Evolutionary conservation across 306 rosid genomes (phyloP), one percentile per base, ranked within the genome.

Genomic region (Vigna radiata): DNA sequence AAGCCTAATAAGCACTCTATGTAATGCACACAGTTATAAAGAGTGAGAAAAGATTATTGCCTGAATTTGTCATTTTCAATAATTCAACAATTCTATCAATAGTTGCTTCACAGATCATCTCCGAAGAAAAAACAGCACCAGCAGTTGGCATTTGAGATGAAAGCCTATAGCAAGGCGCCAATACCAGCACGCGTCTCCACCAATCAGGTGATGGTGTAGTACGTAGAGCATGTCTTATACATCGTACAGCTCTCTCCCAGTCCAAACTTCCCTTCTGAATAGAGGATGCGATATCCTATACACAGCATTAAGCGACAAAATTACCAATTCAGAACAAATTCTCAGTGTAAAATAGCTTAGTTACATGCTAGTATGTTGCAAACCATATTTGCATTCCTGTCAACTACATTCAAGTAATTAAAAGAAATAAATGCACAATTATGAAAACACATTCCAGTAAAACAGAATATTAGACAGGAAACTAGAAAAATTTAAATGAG

Each of bases 171-270:
- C 88, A 78, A 55, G 96, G 90, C 83, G 95, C 97, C 21, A 92
- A 85, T n/a, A 95, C 88, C 76, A 95, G 91, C 78, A 92, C 97
- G 13, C 97, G 96, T 86, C 91, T 95, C 99, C 99, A 95, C 99
- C 99, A 95, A 65, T 95, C 99, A 65, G 99, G 99, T 60, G 99
- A 95, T 58, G 99, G 99, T 73, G 96, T 90, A 49, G 96, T 84
- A 31, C 96, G 91, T 25, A 95, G 89, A 78, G 97, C 97, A 76
- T 95, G 99, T 83, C 97, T 88, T 81, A 95, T 83, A 77, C 99
- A 95, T 39, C 99, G 99, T 67, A 95, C 68, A 62, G 97, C 97
- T 84, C 99, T 88, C 84, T 95, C 99, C 99, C 99, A 95, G 73
- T 95, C 99, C 86, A 93, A 89, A 85, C 96, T 90, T 75, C 99